A percentile compares a stretch with the other conserved stretches of the same genome.
Evolutionary conservation across 108 stramenopile species (phyloP).

Genomic region (Skeletonema menzelii): DNA sequence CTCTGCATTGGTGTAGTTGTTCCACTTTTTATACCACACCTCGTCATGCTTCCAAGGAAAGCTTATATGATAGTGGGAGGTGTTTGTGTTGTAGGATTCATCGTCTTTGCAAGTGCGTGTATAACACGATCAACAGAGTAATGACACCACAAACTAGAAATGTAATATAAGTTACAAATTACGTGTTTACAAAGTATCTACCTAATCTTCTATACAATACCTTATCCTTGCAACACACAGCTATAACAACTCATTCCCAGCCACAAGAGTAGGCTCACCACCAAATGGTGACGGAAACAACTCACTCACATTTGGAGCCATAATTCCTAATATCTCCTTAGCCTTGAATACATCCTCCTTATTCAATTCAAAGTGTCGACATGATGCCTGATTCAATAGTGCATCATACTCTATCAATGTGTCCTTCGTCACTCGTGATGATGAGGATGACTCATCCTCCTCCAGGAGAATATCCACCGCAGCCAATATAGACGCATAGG

Average conservation of each 20-base stretch:
- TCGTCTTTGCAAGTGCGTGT: neutral
- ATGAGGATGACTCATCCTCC: neutral
- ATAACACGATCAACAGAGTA: neutral
- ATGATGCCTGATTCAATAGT: neutral
- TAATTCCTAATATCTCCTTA: neutral
- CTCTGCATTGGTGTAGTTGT: neutral
- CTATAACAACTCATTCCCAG: no score
- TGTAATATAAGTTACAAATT: no score
- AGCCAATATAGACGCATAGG: conserved; percentile 68
- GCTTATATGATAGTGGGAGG: neutral
- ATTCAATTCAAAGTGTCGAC: neutral
- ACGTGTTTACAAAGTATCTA: no score
- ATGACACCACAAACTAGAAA: no score
- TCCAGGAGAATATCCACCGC: conserved; percentile 58
- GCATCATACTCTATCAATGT: neutral
- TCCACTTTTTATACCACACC: neutral
- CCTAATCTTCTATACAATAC: no score
- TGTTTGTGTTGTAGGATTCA: neutral
- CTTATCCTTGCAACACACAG: no score
- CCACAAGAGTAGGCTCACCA: neutral
- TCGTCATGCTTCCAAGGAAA: neutral
- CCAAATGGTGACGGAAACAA: neutral
- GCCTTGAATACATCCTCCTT: neutral
- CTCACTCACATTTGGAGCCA: neutral
- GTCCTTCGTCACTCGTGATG: neutral